These are phyloP conservation scores for Picea sitchensis DNA, from an alignment of 75 land plant genomes.

Conservation along the genomic window DNA sequence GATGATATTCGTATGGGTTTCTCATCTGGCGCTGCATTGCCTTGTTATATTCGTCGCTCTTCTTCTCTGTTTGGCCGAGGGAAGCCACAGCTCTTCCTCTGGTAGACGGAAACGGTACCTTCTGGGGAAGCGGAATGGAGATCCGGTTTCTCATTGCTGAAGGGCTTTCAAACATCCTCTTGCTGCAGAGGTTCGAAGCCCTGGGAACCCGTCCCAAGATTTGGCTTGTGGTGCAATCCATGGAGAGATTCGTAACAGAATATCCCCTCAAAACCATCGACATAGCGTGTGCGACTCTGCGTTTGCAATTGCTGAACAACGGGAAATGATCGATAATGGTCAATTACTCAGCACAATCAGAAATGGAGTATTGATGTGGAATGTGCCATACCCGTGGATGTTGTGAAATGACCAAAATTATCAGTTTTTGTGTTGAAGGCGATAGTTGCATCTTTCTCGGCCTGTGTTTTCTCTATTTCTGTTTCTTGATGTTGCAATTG, in stretches of 20 bases:
- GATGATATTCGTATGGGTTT: slow-evolving; percentile 86
- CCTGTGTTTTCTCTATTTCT: too few relatives aligned
- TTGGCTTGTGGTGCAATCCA: neutral
- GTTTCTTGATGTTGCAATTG: too few relatives aligned
- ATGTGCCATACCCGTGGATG: too few relatives aligned
- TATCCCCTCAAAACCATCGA: too few relatives aligned
- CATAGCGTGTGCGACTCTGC: too few relatives aligned
- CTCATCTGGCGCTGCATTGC: slow-evolving; percentile 84
- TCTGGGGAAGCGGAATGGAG: neutral
- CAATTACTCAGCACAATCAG: too few relatives aligned
- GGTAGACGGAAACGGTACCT: neutral
- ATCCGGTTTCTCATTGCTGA: neutral
- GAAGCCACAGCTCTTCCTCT: neutral
- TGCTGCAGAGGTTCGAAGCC: neutral
- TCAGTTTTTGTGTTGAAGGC: too few relatives aligned
- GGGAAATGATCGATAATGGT: too few relatives aligned
- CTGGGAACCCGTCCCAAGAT: neutral
- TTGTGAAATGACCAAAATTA: too few relatives aligned
- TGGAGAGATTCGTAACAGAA: neutral
- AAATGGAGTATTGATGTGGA: too few relatives aligned
- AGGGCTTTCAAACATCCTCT: neutral
- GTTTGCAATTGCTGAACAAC: too few relatives aligned
- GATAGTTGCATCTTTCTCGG: too few relatives aligned
- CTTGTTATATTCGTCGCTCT: slow-evolving; percentile 71
- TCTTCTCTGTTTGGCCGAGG: neutral